These are phyloP conservation scores for Saccharomycopsis sp. DNA, from an alignment of 805 yeast genomes.

Conservation along the genomic window DNA sequence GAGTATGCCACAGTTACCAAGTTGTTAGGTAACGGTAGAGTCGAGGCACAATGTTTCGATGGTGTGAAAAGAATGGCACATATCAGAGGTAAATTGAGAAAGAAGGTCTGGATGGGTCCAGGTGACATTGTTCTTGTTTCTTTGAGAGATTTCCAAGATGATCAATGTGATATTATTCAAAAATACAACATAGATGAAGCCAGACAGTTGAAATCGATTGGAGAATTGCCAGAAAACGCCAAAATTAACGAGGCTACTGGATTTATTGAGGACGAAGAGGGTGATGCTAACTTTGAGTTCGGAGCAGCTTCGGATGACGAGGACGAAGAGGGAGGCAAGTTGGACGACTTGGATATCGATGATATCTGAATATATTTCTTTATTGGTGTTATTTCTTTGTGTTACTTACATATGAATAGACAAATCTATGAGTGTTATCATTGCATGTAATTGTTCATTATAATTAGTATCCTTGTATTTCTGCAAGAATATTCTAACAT, in stretches of 20 bases:
- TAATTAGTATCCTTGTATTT: no score
- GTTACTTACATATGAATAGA: no score
- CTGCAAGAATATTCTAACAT: no score
- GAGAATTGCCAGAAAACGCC: constrained; percentile 92
- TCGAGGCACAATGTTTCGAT: constrained; percentile 92
- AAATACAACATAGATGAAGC: constrained; percentile 98
- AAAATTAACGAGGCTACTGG: constrained; percentile 97
- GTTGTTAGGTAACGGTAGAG: constrained; percentile 97
- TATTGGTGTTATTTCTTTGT: neutral
- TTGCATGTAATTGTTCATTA: no score
- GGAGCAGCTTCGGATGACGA: constrained; percentile 85
- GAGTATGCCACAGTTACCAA: constrained; percentile 97
- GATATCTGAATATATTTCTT: constrained; percentile 54
- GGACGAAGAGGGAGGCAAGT: constrained; percentile 50
- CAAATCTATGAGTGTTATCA: no score
- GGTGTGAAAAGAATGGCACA: constrained; percentile 93
- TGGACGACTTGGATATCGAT: constrained; percentile 79
- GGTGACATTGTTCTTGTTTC: constrained; percentile 96
- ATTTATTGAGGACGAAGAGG: constrained; percentile 93
- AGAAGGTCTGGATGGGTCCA: constrained; percentile 99
- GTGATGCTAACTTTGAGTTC: constrained; percentile 96
- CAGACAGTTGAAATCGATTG: constrained; percentile 87
- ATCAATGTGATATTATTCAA: constrained; percentile 95
- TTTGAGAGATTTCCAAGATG: constrained; percentile 97
- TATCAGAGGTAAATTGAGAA: constrained; percentile 97